Evolutionary conservation across 2,329 filamentous ascomycete species (phyloP), one percentile per base, ranked within the genome.

Genomic region (Sodiomyces alkalinus): DNA sequence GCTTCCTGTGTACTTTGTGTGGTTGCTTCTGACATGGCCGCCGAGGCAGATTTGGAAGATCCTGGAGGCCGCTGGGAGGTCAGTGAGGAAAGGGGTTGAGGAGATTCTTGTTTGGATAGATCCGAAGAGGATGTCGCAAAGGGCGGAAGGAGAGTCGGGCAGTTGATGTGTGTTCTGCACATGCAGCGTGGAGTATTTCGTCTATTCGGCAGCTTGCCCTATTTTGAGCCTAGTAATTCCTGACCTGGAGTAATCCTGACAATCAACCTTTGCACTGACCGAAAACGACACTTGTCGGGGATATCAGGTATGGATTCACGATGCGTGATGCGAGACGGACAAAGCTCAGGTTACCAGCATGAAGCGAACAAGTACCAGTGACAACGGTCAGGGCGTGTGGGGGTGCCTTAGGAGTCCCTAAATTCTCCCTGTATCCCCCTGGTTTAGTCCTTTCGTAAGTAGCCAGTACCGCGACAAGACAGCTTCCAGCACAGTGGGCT

Each of bases 71-170:
- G 27, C 55, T 11, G 50, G 46, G 3, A 37, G 35, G 2, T 50
- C 46, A 3, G 17, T 52, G 2, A 37, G 34, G 0, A 51, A 47
- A 29, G 52, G 39, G 0, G 46, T 43, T 13, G 39, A 53, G 22
- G 55, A 58, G 37, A 25, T 52, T 5, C 38, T 49, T 37, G 47
- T 56, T 2, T 53, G 42, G 38, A 20, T 53, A 7, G 40, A 56
- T 23, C 54, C 55, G 1, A 58, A 58, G 44, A 22, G 27, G 16
- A 17, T 29, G n/a, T n/a, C n/a, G n/a, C n/a, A n/a, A n/a, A n/a
- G n/a, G n/a, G n/a, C n/a, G n/a, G n/a, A n/a, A n/a, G n/a, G n/a
- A n/a, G n/a, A n/a, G n/a, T n/a, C n/a, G n/a, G n/a, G n/a, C n/a
- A n/a, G n/a, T n/a, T n/a, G n/a, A n/a, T n/a, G n/a, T n/a, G n/a